Conservation (phyloP, 2,329 filamentous ascomycete genomes). For the Fusarium napiforme region DNA sequence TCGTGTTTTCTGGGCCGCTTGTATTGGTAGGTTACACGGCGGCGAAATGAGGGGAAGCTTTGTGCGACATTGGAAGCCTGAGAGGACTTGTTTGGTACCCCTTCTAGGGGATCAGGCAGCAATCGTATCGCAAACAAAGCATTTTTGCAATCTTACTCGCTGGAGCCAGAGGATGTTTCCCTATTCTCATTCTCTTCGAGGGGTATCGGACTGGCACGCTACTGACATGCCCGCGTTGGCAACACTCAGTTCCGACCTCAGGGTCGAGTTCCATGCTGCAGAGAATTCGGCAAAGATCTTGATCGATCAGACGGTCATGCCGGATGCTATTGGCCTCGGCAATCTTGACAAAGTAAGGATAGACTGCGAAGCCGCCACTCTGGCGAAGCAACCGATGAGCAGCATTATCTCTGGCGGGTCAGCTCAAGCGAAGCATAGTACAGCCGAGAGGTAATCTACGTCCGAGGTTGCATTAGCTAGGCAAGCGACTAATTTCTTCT, state of each 20-base stretch:
- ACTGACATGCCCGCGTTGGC: not conserved
- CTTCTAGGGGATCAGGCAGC: not conserved
- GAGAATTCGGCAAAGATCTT: not conserved
- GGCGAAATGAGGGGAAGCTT: not conserved
- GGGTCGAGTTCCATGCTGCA: not conserved
- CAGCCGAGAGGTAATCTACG: not conserved
- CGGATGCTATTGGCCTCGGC: not conserved
- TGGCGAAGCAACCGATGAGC: accelerated
- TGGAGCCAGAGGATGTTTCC: not conserved
- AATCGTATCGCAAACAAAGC: not conserved
- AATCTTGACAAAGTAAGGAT: not conserved
- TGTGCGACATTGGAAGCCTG: not conserved
- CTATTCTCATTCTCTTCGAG: not conserved
- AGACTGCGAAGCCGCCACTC: too few relatives aligned
- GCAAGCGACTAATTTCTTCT: too few relatives aligned
- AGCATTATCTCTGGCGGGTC: not conserved
- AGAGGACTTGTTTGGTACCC: not conserved
- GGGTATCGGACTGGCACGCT: not conserved
- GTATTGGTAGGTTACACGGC: not conserved
- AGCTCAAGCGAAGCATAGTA: not conserved
- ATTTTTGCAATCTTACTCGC: not conserved
- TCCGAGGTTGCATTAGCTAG: not conserved
- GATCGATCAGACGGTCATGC: not conserved
- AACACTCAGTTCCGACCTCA: not conserved
- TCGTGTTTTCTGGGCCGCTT: not conserved